Conservation (phyloP, 2,329 filamentous ascomycete species). For the Cytospora schulzeri region DNA sequence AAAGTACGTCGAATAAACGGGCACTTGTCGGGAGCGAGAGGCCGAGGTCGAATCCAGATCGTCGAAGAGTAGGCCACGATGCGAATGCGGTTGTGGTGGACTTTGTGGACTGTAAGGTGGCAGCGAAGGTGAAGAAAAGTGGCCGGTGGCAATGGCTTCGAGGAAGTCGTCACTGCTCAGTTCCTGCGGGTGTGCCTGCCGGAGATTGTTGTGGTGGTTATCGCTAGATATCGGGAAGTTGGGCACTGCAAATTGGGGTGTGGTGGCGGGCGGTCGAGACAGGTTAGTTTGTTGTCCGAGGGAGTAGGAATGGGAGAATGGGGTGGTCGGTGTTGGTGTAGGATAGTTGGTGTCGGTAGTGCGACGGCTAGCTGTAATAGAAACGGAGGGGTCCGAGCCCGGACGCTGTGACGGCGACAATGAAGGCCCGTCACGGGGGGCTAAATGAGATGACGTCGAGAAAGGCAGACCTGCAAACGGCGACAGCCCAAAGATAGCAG, state of each 20-base stretch:
- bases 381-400: conserved; percentile 10
- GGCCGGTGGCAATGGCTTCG: conserved; percentile 29
- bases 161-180: conserved; percentile 32
- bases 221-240: not conserved
- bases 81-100: not conserved
- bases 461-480: conserved; percentile 8
- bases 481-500: not conserved
- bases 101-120: conserved; percentile 32
- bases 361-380: not conserved
- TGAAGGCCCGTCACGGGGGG: conserved; percentile 9
- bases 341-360: not conserved
- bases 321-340: conserved; percentile 5
- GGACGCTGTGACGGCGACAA: conserved; percentile 9
- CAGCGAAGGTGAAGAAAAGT: conserved; percentile 38
- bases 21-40: not conserved
- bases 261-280: not conserved
- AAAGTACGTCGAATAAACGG: not conserved
- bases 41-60: not conserved
- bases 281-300: not conserved
- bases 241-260: not conserved
- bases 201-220: not conserved
- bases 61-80: not conserved
- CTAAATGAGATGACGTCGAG: conserved; percentile 17
- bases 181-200: conserved; percentile 1
- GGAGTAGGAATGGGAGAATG: conserved; percentile 2